These are phyloP conservation scores for Pythium apleroticum DNA, from an alignment of 352 stramenopile genomes.

Conservation along the genomic window DNA sequence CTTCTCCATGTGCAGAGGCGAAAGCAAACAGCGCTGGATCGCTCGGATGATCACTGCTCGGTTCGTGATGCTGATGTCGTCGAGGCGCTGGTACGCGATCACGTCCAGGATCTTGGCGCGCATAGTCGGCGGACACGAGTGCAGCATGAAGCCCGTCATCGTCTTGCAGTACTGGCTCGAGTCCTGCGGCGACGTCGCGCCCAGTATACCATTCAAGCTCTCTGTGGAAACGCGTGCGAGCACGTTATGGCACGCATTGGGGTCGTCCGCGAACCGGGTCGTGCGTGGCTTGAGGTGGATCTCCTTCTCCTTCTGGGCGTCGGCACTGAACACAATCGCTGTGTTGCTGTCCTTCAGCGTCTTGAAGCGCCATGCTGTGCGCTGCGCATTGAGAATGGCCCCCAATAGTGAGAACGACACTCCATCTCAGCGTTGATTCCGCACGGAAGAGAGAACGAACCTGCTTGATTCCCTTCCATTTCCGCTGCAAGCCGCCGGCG, in stretches of 20 bases:
- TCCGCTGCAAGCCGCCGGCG: constrained; percentile 70
- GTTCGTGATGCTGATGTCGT: constrained; percentile 73
- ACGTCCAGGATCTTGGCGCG: constrained; percentile 74
- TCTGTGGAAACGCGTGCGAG: constrained; percentile 49
- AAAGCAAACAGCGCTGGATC: constrained; percentile 77
- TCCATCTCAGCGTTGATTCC: too few species aligned
- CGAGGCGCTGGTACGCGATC: constrained; percentile 59
- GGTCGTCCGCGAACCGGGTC: constrained; percentile 54
- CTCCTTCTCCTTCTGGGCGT: constrained; percentile 73
- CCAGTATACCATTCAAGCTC: constrained; percentile 78
- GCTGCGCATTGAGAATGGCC: constrained; percentile 27
- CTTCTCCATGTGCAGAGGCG: constrained; percentile 69
- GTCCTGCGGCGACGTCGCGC: constrained; percentile 69
- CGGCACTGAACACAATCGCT: constrained; percentile 72
- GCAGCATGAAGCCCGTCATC: constrained; percentile 87
- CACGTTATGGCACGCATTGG: constrained; percentile 77
- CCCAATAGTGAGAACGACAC: too few species aligned
- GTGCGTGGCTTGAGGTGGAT: constrained; percentile 50
- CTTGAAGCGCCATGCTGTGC: constrained; percentile 79
- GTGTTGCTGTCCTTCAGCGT: constrained; percentile 74
- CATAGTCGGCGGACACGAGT: constrained; percentile 58
- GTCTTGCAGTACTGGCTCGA: constrained; percentile 77
- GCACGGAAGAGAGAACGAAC: constrained; percentile 15
- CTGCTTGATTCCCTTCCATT: constrained; percentile 83
- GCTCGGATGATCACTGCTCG: constrained; percentile 74